Conservation (phyloP, 2,329 filamentous ascomycete species). For the Colletotrichum sp. region DNA sequence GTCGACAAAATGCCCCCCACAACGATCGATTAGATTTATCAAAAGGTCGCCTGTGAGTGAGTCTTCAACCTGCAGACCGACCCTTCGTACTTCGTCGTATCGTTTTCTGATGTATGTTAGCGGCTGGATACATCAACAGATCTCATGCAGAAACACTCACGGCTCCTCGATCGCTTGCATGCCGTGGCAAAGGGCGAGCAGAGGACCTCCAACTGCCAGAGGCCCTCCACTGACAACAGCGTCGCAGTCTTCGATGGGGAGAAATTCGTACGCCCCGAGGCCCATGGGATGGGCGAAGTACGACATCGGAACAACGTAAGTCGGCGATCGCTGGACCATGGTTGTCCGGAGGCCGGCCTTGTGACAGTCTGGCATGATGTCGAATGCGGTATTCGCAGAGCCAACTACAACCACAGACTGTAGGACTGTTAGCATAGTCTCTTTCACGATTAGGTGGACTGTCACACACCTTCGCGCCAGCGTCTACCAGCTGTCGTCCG, state of each 20-base stretch:
- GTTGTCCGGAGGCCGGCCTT: slow-evolving; percentile 34
- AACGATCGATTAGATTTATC: slow-evolving; percentile 30
- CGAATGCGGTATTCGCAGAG: slow-evolving; percentile 48
- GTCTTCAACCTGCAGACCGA: slow-evolving; percentile 7
- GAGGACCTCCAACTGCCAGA: slow-evolving; percentile 2
- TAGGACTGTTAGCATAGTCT: not conserved
- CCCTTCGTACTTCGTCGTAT: not conserved
- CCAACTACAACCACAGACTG: slow-evolving; percentile 38
- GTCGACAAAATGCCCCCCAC: slow-evolving; percentile 41
- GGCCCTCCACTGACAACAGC: not conserved
- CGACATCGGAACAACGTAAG: slow-evolving; percentile 35
- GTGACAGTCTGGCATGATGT: slow-evolving; percentile 39
- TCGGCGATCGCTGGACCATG: slow-evolving; percentile 39
- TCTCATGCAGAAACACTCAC: slow-evolving; percentile 7
- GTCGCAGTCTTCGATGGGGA: slow-evolving; percentile 27
- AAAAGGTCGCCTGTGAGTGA: slow-evolving; percentile 13
- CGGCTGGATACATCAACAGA: not conserved
- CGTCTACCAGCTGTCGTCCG: slow-evolving; percentile 18
- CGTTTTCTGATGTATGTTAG: not conserved
- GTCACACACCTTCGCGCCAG: slow-evolving; percentile 25
- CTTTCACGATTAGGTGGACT: not conserved
- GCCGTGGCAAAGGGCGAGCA: not conserved
- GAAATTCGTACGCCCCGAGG: slow-evolving; percentile 34
- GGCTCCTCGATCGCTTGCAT: slow-evolving; percentile 8
- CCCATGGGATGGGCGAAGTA: slow-evolving; percentile 30